A percentile compares a stretch with the other conserved stretches of the same genome.
Conservation (phyloP, 495 filamentous ascomycete species). For the Neurospora pannonica region DNA sequence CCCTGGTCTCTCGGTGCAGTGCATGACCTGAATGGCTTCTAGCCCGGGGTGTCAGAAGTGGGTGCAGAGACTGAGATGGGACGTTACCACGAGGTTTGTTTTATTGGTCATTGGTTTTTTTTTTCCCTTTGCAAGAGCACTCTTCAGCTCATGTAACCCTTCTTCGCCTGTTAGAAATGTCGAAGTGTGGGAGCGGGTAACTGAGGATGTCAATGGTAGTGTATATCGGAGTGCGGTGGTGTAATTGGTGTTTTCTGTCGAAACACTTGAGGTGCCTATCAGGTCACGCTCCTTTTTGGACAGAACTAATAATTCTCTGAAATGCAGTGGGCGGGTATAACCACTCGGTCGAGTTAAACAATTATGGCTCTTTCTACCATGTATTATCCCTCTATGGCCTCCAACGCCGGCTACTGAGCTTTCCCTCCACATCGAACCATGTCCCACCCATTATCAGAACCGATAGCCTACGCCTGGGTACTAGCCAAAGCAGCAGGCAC, state of each 20-base stretch:
- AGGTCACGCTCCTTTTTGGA: background rate
- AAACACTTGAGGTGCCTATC: background rate
- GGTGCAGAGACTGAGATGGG: background rate
- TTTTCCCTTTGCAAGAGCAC: background rate
- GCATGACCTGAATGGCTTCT: background rate
- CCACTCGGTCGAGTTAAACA: background rate
- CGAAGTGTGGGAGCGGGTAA: background rate
- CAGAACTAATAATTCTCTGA: background rate
- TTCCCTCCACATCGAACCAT: background rate
- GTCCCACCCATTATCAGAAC: background rate
- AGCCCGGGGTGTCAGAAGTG: background rate
- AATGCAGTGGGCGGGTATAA: background rate
- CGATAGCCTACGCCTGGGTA: background rate
- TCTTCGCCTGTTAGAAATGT: background rate
- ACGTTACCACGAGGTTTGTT: background rate
- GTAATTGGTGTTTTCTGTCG: background rate
- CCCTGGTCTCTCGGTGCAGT: background rate
- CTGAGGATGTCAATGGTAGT: background rate
- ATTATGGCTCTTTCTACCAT: background rate
- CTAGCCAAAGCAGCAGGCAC: slow-evolving; percentile 41
- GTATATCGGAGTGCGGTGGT: background rate
- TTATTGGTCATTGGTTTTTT: background rate
- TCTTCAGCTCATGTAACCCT: background rate
- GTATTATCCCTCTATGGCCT: background rate
- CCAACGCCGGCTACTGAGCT: background rate